Percentiles rank a stretch among this genome's conserved stretches.
Evolutionary conservation across 768 basidiomycete genomes (phyloP).

Genomic region (Rhodocollybia butyracea): DNA sequence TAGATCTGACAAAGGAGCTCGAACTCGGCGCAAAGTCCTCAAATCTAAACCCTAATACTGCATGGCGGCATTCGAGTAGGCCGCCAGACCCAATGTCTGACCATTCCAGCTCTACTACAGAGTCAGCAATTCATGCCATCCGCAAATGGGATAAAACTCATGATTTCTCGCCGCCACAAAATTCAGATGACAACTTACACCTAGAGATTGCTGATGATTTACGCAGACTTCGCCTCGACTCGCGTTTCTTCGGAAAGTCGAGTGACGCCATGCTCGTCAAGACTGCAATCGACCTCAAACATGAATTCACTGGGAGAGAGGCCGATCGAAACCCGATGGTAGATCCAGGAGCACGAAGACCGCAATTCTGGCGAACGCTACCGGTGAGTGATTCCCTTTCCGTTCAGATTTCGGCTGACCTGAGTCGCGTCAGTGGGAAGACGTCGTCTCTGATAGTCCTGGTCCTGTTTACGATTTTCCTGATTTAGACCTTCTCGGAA

Average conservation of each 20-base stretch:
- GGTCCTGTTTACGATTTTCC: constrained; percentile 42
- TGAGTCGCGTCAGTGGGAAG: constrained; percentile 34
- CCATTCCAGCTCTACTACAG: neutral
- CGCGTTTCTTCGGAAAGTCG: constrained; percentile 51
- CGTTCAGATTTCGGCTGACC: neutral
- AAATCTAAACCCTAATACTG: constrained; percentile 11
- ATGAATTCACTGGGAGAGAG: constrained; percentile 45
- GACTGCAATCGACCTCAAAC: constrained; percentile 56
- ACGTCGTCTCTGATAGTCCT: constrained; percentile 9
- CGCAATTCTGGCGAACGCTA: constrained; percentile 16
- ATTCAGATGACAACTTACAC: constrained; percentile 32
- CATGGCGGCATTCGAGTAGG: neutral
- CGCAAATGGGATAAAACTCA: constrained; percentile 17
- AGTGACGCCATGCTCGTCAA: constrained; percentile 49
- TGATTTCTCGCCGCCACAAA: neutral
- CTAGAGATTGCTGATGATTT: constrained; percentile 34
- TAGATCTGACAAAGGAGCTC: constrained; percentile 57
- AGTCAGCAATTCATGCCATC: constrained; percentile 23
- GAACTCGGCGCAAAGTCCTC: constrained; percentile 19
- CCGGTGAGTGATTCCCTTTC: constrained; percentile 18
- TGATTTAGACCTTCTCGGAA: constrained; percentile 42
- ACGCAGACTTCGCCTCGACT: constrained; percentile 28
- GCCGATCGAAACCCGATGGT: constrained; percentile 13
- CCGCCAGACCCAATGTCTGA: neutral
- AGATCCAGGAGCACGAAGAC: constrained; percentile 13